Conservation (phyloP, 1,284 basidiomycete species). For the Trametes versicolor region DNA sequence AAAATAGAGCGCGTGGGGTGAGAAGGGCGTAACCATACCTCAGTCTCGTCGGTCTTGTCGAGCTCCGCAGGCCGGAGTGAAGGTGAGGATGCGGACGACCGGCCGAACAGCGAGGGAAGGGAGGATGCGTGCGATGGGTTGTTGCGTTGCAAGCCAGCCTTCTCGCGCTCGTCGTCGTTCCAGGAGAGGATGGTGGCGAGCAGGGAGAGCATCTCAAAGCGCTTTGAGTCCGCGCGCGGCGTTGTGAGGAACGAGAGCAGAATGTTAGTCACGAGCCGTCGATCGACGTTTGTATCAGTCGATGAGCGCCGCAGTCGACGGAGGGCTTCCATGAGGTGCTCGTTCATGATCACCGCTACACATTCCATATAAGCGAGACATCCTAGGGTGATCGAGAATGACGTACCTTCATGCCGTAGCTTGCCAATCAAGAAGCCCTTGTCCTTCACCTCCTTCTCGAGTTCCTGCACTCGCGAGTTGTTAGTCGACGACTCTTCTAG, state of each 20-base stretch:
- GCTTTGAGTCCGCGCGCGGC: constrained; percentile 91
- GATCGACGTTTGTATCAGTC: constrained; percentile 90
- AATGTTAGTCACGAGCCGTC: constrained; percentile 94
- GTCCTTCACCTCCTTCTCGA: constrained; percentile 94
- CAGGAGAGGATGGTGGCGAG: constrained; percentile 91
- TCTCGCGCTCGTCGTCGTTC: constrained; percentile 90
- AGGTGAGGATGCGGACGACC: constrained; percentile 54
- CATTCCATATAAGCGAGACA: constrained; percentile 23
- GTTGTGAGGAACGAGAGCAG: constrained; percentile 93
- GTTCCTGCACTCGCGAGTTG: constrained; percentile 68
- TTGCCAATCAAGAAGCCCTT: constrained; percentile 94
- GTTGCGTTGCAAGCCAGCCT: constrained; percentile 85
- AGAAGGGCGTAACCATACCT: constrained; percentile 54
- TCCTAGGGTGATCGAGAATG: not conserved
- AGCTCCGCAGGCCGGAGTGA: constrained; percentile 63
- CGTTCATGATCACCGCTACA: constrained; percentile 93
- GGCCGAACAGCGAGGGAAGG: constrained; percentile 62
- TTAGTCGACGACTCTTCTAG: constrained; percentile 81
- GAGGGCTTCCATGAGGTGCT: constrained; percentile 98
- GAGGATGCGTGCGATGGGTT: constrained; percentile 39
- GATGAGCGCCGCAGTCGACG: constrained; percentile 89
- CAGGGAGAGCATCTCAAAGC: constrained; percentile 96
- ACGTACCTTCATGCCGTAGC: constrained; percentile 90
- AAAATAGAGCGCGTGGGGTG: not conserved
- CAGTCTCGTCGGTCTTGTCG: constrained; percentile 80